phyloP scores from a whole-genome alignment of 2,329 filamentous ascomycete genomes.

The Paracorniculantispora psalliotae region DNA sequence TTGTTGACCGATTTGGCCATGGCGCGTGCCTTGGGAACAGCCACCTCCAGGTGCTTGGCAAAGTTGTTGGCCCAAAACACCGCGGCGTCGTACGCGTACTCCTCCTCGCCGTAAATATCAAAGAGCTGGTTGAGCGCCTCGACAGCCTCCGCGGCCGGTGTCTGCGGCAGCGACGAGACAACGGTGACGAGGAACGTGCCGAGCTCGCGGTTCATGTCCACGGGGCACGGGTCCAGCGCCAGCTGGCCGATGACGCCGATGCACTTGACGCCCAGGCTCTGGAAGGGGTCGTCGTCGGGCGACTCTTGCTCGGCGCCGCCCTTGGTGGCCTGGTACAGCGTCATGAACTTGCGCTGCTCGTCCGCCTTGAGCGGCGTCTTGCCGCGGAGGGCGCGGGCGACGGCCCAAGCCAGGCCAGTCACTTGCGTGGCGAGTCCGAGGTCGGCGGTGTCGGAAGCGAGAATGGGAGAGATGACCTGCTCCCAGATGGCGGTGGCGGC shows the following conservation, averaged over 20 bases:
- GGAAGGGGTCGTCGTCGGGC: constrained; percentile 50
- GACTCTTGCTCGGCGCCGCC: constrained; percentile 18
- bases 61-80: constrained; percentile 63
- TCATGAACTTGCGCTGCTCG: constrained; percentile 60
- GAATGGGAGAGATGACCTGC: constrained; percentile 49
- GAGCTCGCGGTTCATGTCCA: constrained; percentile 55
- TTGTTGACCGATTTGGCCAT: constrained; percentile 59
- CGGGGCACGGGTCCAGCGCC: constrained; percentile 49
- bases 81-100: constrained; percentile 50
- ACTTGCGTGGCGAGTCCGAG: constrained; percentile 57
- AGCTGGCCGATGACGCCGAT: constrained; percentile 62
- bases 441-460: constrained; percentile 58
- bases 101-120: constrained; percentile 62
- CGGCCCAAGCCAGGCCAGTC: constrained; percentile 61
- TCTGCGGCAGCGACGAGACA: constrained; percentile 46
- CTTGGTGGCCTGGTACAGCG: constrained; percentile 58
- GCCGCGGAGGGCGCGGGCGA: constrained; percentile 49
- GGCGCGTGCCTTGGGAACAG: constrained; percentile 48
- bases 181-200: constrained; percentile 58
- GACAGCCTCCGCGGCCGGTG: constrained; percentile 52
- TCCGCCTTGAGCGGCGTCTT: constrained; percentile 43
- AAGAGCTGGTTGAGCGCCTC: constrained; percentile 64
- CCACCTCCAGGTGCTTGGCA: constrained; percentile 52
- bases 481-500: constrained; percentile 53
- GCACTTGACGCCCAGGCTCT: constrained; percentile 60